These are phyloP conservation scores for Colletotrichum melonis DNA, from an alignment of 2,329 filamentous ascomycete species.

Conservation along the genomic window DNA sequence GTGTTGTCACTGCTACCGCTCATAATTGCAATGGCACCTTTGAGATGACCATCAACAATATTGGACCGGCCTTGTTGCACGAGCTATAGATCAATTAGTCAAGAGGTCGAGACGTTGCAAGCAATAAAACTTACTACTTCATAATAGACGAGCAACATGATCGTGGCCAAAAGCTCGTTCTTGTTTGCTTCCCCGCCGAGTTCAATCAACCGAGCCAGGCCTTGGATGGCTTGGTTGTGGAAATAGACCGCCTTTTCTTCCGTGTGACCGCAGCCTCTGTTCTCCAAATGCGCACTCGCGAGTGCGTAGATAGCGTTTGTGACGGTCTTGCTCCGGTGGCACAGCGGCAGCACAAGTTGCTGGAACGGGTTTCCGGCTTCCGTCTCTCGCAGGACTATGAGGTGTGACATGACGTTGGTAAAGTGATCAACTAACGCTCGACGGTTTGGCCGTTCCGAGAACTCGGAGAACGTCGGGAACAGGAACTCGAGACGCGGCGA, in stretches of 20 bases:
- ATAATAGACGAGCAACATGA: slow-evolving; percentile 72
- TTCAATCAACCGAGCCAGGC: slow-evolving; percentile 67
- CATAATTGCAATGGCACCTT: slow-evolving; percentile 72
- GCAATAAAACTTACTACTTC: slow-evolving; percentile 65
- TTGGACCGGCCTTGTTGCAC: slow-evolving; percentile 70
- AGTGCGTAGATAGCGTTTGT: slow-evolving; percentile 89
- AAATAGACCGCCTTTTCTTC: slow-evolving; percentile 69
- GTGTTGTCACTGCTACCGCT: slow-evolving; percentile 55
- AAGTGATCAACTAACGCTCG: slow-evolving; percentile 71
- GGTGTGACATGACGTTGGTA: slow-evolving; percentile 71
- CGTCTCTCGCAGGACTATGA: slow-evolving; percentile 71
- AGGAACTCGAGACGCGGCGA: slow-evolving; percentile 62
- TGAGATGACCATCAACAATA: slow-evolving; percentile 70
- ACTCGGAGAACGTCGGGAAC: slow-evolving; percentile 66
- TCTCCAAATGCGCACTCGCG: slow-evolving; percentile 85
- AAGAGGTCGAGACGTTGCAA: too few relatives aligned
- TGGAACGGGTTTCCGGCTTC: slow-evolving; percentile 73
- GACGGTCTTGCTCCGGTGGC: slow-evolving; percentile 66
- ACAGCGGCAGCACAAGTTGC: slow-evolving; percentile 71
- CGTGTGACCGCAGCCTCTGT: slow-evolving; percentile 55
- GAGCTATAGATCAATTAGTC: slow-evolving; percentile 54
- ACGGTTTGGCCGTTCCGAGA: slow-evolving; percentile 64
- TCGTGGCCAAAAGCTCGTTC: slow-evolving; percentile 70
- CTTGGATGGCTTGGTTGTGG: slow-evolving; percentile 69
- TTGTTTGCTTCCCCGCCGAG: slow-evolving; percentile 59